Conservation (phyloP, 2,329 filamentous ascomycete species). For the Diplodia scrobiculata region DNA sequence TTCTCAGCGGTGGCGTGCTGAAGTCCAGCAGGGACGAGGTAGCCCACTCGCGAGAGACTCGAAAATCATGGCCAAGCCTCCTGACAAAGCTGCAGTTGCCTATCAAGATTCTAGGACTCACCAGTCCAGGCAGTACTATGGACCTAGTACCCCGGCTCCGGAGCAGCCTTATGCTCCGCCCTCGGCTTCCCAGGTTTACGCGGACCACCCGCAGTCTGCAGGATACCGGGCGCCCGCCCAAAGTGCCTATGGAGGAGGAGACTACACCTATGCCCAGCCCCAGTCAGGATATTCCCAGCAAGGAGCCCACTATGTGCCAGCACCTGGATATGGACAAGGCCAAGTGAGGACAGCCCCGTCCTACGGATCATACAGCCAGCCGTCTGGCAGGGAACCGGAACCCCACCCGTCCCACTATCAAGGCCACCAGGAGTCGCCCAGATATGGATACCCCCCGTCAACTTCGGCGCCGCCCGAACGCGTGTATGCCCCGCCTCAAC, state of each 20-base stretch:
- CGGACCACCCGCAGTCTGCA: constrained; percentile 41
- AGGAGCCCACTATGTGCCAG: constrained; percentile 36
- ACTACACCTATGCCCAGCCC: constrained; percentile 39
- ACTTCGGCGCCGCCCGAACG: constrained; percentile 33
- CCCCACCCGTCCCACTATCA: constrained; percentile 19
- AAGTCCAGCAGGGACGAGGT: constrained; percentile 49
- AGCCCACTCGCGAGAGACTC: constrained; percentile 47
- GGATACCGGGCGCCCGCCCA: constrained; percentile 33
- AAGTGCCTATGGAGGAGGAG: constrained; percentile 30
- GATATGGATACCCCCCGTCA: constrained; percentile 33
- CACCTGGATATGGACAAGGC: constrained; percentile 35
- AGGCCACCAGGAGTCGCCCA: constrained; percentile 26
- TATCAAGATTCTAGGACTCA: constrained; percentile 50
- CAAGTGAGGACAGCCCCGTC: constrained; percentile 30
- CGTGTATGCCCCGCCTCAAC: constrained; percentile 30
- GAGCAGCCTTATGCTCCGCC: constrained; percentile 31
- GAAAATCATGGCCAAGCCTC: constrained; percentile 50
- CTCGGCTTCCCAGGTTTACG: constrained; percentile 35
- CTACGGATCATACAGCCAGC: constrained; percentile 39
- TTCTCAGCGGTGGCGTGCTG: constrained; percentile 50
- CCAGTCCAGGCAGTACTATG: constrained; percentile 48
- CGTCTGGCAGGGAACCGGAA: constrained; percentile 35
- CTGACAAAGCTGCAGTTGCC: constrained; percentile 50
- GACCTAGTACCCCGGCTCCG: constrained; percentile 35
- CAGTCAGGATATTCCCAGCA: constrained; percentile 43